These are phyloP conservation scores for Pleurotus salmoneostramineus DNA, from an alignment of 768 basidiomycete genomes.

Conservation along the genomic window DNA sequence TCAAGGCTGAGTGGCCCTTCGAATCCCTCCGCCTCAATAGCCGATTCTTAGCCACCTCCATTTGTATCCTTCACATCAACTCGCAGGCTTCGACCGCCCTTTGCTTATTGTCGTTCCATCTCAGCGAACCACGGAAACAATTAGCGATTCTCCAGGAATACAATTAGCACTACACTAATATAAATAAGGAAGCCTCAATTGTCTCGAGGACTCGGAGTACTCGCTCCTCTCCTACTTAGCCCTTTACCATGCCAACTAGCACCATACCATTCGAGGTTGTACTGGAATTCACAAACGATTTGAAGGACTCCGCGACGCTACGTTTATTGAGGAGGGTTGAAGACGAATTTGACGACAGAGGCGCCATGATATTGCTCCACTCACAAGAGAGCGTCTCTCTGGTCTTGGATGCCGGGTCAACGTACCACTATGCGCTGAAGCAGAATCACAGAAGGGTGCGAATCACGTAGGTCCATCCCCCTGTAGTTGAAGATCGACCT, in stretches of 20 bases:
- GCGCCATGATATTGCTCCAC: conserved; percentile 33
- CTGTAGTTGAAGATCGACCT: background rate
- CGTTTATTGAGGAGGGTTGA: conserved; percentile 29
- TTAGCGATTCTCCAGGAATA: conserved; percentile 11
- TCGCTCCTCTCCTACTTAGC: background rate
- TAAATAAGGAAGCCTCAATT: conserved; percentile 3
- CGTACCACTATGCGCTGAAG: conserved; percentile 43
- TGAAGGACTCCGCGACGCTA: conserved; percentile 31
- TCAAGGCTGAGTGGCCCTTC: no score
- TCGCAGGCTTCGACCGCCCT: no score
- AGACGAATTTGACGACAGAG: conserved; percentile 18
- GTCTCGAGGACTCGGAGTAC: background rate
- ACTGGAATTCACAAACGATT: conserved; percentile 50
- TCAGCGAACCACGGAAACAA: conserved; percentile 10
- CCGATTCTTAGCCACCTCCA: no score
- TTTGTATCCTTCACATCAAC: no score
- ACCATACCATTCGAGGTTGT: conserved; percentile 51
- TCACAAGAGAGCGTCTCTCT: conserved; percentile 38
- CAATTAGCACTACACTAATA: conserved; percentile 14
- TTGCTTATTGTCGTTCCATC: background rate
- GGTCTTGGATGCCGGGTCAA: conserved; percentile 43
- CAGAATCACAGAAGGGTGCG: conserved; percentile 33
- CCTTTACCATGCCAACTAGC: conserved; percentile 37
- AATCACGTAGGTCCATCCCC: conserved; percentile 37
- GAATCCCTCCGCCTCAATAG: no score